Evolutionary conservation across 78 protist genomes (phyloP).

Genomic region (Dictyostelium citrinum): DNA sequence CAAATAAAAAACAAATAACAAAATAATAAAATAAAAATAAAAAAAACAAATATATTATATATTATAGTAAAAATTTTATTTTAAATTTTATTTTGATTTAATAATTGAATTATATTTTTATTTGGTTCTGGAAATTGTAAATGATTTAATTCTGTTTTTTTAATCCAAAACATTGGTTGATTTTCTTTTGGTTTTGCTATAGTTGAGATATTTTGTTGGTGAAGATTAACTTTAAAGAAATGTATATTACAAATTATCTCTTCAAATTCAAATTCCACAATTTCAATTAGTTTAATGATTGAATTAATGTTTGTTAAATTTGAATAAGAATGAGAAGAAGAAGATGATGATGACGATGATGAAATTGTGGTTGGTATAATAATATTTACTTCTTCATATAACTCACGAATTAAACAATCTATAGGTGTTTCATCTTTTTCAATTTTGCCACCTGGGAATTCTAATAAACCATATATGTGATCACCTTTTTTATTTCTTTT

Average conservation of each 20-base stretch:
- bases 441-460: background rate
- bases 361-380: background rate
- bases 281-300: background rate
- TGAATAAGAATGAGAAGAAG: background rate
- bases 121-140: background rate
- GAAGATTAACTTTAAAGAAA: background rate
- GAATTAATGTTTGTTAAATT: background rate
- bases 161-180: background rate
- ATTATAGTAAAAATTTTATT: too few relatives aligned
- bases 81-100: background rate
- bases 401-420: background rate
- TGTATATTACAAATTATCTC: background rate
- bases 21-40: background rate
- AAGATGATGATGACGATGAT: background rate
- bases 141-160: background rate
- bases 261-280: background rate
- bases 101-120: background rate
- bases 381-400: background rate
- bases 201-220: background rate
- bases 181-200: background rate
- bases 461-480: background rate
- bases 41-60: too few relatives aligned
- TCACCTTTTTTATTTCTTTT: background rate
- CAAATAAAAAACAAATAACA: background rate
- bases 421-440: background rate